These are phyloP conservation scores for Diddensiella caesifluorescens DNA, from an alignment of 805 yeast genomes.

Conservation along the genomic window DNA sequence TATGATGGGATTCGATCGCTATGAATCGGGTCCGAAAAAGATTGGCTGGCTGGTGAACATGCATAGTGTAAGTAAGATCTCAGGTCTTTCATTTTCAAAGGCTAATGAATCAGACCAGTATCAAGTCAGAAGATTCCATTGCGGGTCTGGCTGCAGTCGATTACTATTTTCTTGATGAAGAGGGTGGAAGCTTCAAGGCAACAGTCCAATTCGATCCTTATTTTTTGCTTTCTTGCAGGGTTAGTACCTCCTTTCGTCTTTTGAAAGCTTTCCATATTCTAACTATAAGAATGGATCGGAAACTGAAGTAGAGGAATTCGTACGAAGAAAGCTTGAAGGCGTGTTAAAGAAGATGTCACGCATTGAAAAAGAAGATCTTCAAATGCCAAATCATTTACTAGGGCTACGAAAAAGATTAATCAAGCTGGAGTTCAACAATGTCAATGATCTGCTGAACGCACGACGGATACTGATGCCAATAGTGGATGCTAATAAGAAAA, in stretches of 20 bases:
- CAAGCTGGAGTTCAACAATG: conserved; percentile 67
- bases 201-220: conserved; percentile 84
- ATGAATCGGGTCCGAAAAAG: conserved; percentile 60
- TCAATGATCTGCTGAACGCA: conserved; percentile 68
- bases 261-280: neutral
- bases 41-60: conserved; percentile 92
- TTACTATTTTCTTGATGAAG: conserved; percentile 89
- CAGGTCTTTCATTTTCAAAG: neutral
- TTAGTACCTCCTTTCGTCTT: conserved; percentile 33
- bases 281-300: conserved; percentile 36
- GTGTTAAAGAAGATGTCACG: conserved; percentile 52
- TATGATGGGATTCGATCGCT: conserved; percentile 83
- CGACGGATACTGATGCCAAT: conserved; percentile 66
- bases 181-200: conserved; percentile 92
- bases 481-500: conserved; percentile 58
- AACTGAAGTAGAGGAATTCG: conserved; percentile 78
- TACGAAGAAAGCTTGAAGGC: conserved; percentile 62
- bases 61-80: conserved; percentile 66
- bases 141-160: conserved; percentile 88
- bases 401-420: conserved; percentile 66
- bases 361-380: conserved; percentile 70
- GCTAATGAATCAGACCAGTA: conserved; percentile 23
- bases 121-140: conserved; percentile 51
- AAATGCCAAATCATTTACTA: conserved; percentile 77
- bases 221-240: conserved; percentile 63